Base-by-base conservation (phyloP, 345 rosid species). In the Euphorbia tirucalli region DNA sequence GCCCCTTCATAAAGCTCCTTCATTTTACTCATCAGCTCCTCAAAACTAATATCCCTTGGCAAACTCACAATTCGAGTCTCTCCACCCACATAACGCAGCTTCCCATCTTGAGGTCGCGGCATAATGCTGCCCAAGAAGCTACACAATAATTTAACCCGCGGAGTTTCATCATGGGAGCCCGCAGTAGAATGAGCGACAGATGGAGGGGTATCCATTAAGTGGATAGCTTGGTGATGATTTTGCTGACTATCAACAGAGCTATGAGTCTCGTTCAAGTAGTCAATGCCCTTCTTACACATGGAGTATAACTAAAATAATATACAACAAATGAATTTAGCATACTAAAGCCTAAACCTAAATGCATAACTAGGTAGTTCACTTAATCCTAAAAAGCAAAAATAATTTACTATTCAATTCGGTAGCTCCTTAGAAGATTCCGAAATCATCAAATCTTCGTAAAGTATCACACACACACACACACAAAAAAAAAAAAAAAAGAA, bases 101-200 rank as follows among this genome's bases (percentile, higher is more conserved):
- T 92, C 75, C 94, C 97, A 61, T 95, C 99, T 63, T 90, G 97
- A n/a, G 98, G 98, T 35, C 99, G 89, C 43, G 99, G 97, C 84
- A 95, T 81, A 74, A 95, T 89, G 81, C 90, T 89, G 10, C 97
- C 99, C 19, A 84, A 81, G 85, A 95, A 95, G 77, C 99, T 95
- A 77, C 99, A 92, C 61, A 95, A 78, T 75, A 90, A 87, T 56
- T 95, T 95, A 50, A 92, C 88, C 11, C 93, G 97, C 0, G 85
- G 87, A 21, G 55, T 56, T 46, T 93, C 99, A 22, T 92, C 98
- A 32, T 76, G 87, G 10, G 91, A 78, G 66, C 90, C 81, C n/a
- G 65, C 50, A 55, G 43, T 61, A 7, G 80, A 77, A 48, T 76
- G 81, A 48, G 78, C 46, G 60, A 83, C 74, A 62, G 87, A 78